Conservation (phyloP, 176 grass and related monocot genomes). For the Poa pratensis region DNA sequence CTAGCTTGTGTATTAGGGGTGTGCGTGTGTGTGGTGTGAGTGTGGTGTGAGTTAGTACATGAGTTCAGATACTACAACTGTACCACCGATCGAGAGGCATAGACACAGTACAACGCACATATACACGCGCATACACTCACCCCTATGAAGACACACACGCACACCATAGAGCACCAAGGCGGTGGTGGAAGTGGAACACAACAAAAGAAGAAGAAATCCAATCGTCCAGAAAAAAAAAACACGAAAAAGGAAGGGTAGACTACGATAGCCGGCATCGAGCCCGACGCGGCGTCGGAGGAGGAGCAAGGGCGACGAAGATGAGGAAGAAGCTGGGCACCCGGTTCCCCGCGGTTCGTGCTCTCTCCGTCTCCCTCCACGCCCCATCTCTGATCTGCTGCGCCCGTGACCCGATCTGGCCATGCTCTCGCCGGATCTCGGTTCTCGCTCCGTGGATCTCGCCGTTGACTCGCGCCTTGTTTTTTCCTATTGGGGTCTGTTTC, state of each 20-base stretch:
- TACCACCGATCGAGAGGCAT: too few species aligned
- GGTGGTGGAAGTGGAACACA: neutral
- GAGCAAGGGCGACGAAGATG: slow-evolving; percentile 60
- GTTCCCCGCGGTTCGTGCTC: slow-evolving; percentile 87
- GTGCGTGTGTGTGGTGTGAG: too few species aligned
- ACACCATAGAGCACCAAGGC: too few species aligned
- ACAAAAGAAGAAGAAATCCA: slow-evolving; percentile 17
- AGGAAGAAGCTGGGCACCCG: slow-evolving; percentile 99
- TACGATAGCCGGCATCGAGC: slow-evolving; percentile 33
- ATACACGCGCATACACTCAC: too few species aligned
- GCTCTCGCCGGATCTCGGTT: slow-evolving; percentile 30
- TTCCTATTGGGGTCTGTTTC: neutral
- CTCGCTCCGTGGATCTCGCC: slow-evolving; percentile 35
- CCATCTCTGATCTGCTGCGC: slow-evolving; percentile 26
- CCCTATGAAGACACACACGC: too few species aligned
- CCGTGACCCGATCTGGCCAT: slow-evolving; percentile 45
- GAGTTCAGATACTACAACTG: too few species aligned
- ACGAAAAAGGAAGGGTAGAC: neutral
- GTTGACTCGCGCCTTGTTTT: slow-evolving; percentile 20
- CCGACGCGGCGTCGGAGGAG: slow-evolving; percentile 45
- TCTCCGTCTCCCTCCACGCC: neutral
- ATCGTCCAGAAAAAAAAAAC: neutral
- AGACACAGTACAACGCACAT: too few species aligned
- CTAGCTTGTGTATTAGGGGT: too few species aligned
- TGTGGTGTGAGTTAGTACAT: too few species aligned